Base-by-base conservation (phyloP, 2,329 filamentous ascomycete species). In the Aspergillus fructus region DNA sequence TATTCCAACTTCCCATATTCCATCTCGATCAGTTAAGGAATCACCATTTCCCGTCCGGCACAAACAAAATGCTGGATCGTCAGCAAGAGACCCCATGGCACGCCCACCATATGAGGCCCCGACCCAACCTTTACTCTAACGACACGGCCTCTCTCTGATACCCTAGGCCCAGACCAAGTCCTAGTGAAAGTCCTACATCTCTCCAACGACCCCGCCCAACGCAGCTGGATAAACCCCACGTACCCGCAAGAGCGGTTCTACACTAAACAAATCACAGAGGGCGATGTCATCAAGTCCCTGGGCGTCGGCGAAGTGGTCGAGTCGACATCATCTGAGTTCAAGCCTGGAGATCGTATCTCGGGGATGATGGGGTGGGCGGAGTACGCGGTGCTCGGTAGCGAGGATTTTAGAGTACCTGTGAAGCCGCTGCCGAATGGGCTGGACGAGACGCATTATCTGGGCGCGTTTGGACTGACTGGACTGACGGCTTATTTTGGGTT, bases 141-240 rank as follows among this genome's bases (percentile, higher is more conserved):
- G 5, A 37, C 34, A n/a, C 4, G 15, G 34, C 15, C 34, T 1
- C 34, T 37, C 34, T 13, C 34, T 37, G 2, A 6, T 5, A 11
- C 8, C 3, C 1, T 37, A 13, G 34, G 34, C 34, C 34, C 34
- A 37, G 34, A n/a, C 34, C 12, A 37, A 37, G 15, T 37, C 34
- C 34, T 37, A n/a, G 34, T 37, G 13, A 37, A 37, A 37, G 34
- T 37, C 34, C 34, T 37, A 6, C 34, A 37, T 6, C 65, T 82
- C 50, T 81, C 79, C 60, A 83, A 83, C 60, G 81, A 83, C 66
- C 81, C 81, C 2, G 81, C 79, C 4, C 80, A 83, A 64, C 76
- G 81, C 54, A 74, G 72, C 45, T 82, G 80, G 79, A 81, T 83
- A 37, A 37, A 37, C 34, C 34, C 59, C 71, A 78, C 58, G 66